These are phyloP conservation scores for Acanthamoeba triangularis DNA, from an alignment of 208 protist genomes.

Conservation along the genomic window DNA sequence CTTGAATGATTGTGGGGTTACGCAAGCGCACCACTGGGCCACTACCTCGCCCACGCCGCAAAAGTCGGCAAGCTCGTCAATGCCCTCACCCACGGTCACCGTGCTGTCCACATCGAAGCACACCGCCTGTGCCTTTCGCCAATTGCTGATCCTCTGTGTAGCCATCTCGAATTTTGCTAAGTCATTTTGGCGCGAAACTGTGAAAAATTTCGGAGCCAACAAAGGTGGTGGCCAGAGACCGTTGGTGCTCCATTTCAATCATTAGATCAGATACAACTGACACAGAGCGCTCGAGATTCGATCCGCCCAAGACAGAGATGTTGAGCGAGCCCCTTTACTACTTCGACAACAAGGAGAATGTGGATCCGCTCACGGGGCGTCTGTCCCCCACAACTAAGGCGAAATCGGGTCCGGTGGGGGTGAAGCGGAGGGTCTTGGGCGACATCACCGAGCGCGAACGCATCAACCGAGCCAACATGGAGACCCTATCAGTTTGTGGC, in stretches of 20 bases:
- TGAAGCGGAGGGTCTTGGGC: background rate
- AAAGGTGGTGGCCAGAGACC: no score
- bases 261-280: no score
- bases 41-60: constrained; percentile 28
- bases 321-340: background rate
- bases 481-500: background rate
- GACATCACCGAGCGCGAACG: background rate
- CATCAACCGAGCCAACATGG: background rate
- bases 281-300: no score
- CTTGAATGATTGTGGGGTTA: background rate
- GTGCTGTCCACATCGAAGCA: constrained; percentile 70
- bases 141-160: background rate
- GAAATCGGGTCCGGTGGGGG: background rate
- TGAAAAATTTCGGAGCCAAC: constrained; percentile 13
- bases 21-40: background rate
- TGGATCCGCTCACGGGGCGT: background rate
- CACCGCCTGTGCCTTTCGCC: background rate
- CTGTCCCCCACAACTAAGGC: background rate
- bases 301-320: background rate
- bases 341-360: constrained; percentile 55
- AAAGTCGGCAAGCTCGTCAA: constrained; percentile 52
- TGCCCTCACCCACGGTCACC: constrained; percentile 30
- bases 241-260: no score
- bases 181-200: background rate
- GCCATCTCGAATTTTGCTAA: background rate